Percentiles rank a stretch among this genome's conserved stretches.
Evolutionary conservation across 2,329 filamentous ascomycete species (phyloP).

Genomic region (Pseudogymnoascus sp.): DNA sequence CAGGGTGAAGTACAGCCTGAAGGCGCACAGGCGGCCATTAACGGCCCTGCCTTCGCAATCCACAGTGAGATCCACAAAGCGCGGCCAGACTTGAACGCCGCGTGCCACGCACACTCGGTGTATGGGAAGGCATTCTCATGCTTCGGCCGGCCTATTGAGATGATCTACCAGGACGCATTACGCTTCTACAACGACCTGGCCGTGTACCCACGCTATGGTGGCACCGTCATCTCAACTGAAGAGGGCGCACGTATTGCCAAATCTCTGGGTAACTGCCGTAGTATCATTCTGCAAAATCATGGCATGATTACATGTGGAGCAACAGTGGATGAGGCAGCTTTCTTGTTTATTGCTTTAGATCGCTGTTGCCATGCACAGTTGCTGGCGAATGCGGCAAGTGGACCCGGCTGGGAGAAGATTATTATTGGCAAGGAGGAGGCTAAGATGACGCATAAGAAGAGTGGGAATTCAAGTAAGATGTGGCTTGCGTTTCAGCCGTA

Average conservation of each 20-base stretch:
- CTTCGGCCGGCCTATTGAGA: constrained; percentile 42
- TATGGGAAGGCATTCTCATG: constrained; percentile 52
- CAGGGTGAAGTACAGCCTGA: constrained; percentile 46
- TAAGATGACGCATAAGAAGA: constrained; percentile 16
- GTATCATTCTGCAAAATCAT: constrained; percentile 45
- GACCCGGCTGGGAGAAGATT: constrained; percentile 53
- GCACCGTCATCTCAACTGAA: constrained; percentile 45
- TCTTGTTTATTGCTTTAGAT: constrained; percentile 43
- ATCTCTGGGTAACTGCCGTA: constrained; percentile 41
- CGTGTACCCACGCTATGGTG: constrained; percentile 39
- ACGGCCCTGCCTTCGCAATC: constrained; percentile 40
- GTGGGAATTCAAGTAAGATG: constrained; percentile 10
- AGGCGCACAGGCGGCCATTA: constrained; percentile 31
- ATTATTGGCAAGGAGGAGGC: constrained; percentile 64
- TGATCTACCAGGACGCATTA: constrained; percentile 46
- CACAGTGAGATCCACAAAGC: constrained; percentile 47
- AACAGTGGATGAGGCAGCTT: constrained; percentile 41
- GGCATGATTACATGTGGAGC: constrained; percentile 44
- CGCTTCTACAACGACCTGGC: constrained; percentile 37
- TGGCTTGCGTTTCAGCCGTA: constrained; percentile 10
- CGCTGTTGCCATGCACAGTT: constrained; percentile 41
- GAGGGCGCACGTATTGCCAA: constrained; percentile 43
- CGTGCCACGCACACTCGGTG: constrained; percentile 49
- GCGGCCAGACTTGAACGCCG: constrained; percentile 48
- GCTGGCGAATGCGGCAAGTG: constrained; percentile 45